Evolutionary conservation across 345 rosid genomes (phyloP).

Genomic region (Melaleuca alternifolia): DNA sequence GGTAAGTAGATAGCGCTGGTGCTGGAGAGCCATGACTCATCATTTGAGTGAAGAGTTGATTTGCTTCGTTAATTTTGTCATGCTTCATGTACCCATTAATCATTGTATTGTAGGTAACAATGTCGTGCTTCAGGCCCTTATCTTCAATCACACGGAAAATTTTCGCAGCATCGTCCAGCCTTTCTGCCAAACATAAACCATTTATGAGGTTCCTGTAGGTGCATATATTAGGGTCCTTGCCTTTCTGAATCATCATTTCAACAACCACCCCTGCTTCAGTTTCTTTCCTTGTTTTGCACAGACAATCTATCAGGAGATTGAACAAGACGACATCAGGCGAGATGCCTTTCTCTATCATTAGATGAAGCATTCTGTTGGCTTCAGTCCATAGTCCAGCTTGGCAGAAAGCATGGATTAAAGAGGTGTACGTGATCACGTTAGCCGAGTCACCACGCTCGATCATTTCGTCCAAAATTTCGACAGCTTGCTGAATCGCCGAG

Average conservation of each 20-base stretch:
- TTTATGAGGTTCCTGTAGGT: background rate
- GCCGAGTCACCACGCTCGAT: background rate
- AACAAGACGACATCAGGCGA: background rate
- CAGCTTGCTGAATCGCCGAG: background rate
- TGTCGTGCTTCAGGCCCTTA: background rate
- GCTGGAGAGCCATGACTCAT: background rate
- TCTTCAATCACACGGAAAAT: background rate
- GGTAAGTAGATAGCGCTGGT: background rate
- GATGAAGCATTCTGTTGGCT: background rate
- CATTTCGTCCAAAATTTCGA: background rate
- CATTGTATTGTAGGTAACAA: background rate
- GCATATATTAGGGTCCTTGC: background rate
- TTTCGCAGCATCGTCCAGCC: background rate
- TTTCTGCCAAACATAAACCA: background rate
- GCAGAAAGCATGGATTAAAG: background rate
- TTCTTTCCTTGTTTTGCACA: background rate
- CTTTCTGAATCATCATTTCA: background rate
- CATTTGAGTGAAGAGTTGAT: background rate
- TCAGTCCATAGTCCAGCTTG: background rate
- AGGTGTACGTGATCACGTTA: background rate
- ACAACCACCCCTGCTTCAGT: background rate
- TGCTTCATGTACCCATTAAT: background rate
- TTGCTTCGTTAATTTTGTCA: background rate
- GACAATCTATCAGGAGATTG: background rate
- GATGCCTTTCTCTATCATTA: background rate